Evolutionary conservation across 345 rosid genomes (phyloP).

Genomic region (Eucalyptus tenuipes): DNA sequence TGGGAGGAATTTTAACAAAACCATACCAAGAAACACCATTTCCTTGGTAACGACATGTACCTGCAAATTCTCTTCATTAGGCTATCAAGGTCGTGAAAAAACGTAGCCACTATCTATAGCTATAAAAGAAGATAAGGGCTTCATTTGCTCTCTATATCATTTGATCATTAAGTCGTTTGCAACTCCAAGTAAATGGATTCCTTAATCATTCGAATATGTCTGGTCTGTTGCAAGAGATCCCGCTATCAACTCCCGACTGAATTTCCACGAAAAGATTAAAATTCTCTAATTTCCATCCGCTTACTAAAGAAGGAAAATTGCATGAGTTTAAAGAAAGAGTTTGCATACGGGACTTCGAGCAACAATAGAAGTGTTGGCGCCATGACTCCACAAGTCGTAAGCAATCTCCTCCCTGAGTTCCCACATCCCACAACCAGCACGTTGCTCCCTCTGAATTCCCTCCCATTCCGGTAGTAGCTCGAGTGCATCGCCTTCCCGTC

Average conservation of each 20-base stretch:
- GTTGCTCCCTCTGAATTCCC: slow-evolving; percentile 3
- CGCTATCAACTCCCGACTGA: neutral
- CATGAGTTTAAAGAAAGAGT: neutral
- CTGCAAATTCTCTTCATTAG: neutral
- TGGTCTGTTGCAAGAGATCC: neutral
- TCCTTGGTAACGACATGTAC: slow-evolving; percentile 5
- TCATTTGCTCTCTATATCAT: neutral
- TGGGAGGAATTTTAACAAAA: neutral
- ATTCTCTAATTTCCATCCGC: neutral
- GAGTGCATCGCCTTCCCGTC: slow-evolving; percentile 35
- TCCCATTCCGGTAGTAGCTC: slow-evolving; percentile 18
- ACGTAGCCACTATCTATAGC: neutral
- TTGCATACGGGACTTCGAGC: slow-evolving; percentile 21
- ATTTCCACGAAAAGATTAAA: neutral
- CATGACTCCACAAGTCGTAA: slow-evolving; percentile 18
- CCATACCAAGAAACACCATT: slow-evolving; percentile 6
- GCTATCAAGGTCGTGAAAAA: neutral
- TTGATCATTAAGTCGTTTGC: neutral
- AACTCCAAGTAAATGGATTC: too few relatives aligned
- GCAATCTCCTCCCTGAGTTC: slow-evolving; percentile 62
- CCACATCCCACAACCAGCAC: slow-evolving; percentile 61
- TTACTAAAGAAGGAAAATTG: neutral
- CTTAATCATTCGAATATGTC: neutral
- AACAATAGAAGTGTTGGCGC: slow-evolving; percentile 27
- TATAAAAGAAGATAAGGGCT: neutral